These are phyloP conservation scores for Paecilomyces sp. DNA, from an alignment of 2,329 filamentous ascomycete species.

Conservation along the genomic window DNA sequence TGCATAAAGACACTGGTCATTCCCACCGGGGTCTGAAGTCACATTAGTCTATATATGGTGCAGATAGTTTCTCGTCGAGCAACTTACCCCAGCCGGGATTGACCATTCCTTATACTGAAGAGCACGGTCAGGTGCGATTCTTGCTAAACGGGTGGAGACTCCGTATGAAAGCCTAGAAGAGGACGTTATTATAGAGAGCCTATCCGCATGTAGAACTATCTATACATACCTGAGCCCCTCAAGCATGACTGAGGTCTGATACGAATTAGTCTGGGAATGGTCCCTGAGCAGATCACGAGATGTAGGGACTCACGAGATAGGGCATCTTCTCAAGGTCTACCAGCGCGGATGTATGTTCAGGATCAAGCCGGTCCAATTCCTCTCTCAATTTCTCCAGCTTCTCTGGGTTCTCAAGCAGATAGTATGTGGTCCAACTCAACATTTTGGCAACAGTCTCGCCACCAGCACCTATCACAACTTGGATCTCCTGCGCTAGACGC, in stretches of 20 bases:
- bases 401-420: slow-evolving; percentile 12
- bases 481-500: slow-evolving; percentile 24
- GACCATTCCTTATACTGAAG: slow-evolving; percentile 7
- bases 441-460: slow-evolving; percentile 25
- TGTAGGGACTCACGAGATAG: slow-evolving; percentile 16
- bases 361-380: slow-evolving; percentile 10
- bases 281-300: background rate
- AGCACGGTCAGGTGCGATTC: slow-evolving; percentile 10
- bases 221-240: slow-evolving; percentile 19
- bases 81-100: slow-evolving; percentile 11
- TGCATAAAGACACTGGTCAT: slow-evolving; percentile 15
- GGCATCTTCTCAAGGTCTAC: slow-evolving; percentile 21
- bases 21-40: slow-evolving; percentile 12
- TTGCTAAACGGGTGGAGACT: slow-evolving; percentile 15
- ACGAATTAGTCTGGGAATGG: background rate
- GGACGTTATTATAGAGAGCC: background rate
- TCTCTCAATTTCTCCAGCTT: slow-evolving; percentile 12
- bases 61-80: background rate
- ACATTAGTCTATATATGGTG: background rate
- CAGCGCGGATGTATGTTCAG: slow-evolving; percentile 8
- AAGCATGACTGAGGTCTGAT: slow-evolving; percentile 19
- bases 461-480: slow-evolving; percentile 22
- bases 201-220: background rate
- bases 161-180: slow-evolving; percentile 16
- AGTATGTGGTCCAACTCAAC: slow-evolving; percentile 13